Base-by-base conservation (phyloP, 1,284 basidiomycete species). In the Puccinia coronata region DNA sequence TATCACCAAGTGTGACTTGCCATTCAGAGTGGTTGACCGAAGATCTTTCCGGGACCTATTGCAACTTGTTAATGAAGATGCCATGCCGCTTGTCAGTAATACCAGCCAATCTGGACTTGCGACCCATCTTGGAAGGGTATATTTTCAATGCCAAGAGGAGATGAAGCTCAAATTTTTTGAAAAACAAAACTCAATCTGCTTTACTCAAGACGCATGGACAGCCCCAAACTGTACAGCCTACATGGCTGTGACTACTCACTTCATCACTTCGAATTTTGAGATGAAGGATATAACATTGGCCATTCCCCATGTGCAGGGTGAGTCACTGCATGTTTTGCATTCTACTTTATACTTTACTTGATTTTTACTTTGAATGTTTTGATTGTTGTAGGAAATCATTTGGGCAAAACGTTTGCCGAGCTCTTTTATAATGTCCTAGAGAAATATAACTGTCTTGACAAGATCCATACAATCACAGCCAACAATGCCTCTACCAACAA, bases 161-260 rank as follows among this genome's bases (percentile, higher is more conserved):
- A 74, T 59, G 11, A 39, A 34, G 31, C 18, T 18, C 9, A 18
- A 59, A 34, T 41, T 18, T 20, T 11, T 74, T 16, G 16, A 23
- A 1, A 74, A 74, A 1, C 18, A 53, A 57, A 34, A 14, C 55
- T 41, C 14, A 23, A 43, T 57, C 23, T 8, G 18, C 11, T 59
- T 57, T n/a, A 55, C 55, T 61, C 34, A 39, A 16, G 55, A 74
- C 36, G 55, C 72, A 23, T 74, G 72, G 72, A 57, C 55, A 4
- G 55, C 51, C 39, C 72, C 72, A 34, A 74, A 74, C 25, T 18
- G 53, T 23, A 61, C 53, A 25, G 51, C 53, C 16, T 59, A 39
- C n/a, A 74, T 74, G 72, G 72, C 51, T 14, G 55, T 74, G 9
- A 74, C 72, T 16, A 55, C 51, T 8, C 72, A 74, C 36, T 57